Conservation (phyloP, 2,329 filamentous ascomycete species). For the Hymenoscyphus linearis region DNA sequence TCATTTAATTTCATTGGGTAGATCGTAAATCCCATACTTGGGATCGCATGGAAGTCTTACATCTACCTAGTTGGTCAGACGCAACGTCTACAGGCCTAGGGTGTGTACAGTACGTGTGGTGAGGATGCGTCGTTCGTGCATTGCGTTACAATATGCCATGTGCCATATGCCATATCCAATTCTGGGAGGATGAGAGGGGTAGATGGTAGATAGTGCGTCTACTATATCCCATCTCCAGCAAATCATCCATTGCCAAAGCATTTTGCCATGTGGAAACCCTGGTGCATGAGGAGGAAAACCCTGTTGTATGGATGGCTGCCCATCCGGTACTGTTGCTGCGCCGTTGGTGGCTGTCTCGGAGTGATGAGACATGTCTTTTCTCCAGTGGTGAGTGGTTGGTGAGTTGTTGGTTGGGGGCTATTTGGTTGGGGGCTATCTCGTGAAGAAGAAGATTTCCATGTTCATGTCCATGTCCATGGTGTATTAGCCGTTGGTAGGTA, state of each 20-base stretch:
- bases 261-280: not conserved
- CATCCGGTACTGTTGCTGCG: not conserved
- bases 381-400: not conserved
- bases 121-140: not conserved
- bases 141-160: not conserved
- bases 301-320: not conserved
- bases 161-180: not conserved
- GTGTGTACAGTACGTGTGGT: too few relatives aligned
- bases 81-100: too few relatives aligned
- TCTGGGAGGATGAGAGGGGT: not conserved
- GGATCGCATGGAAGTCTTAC: too few relatives aligned
- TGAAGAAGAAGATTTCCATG: not conserved
- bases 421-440: not conserved
- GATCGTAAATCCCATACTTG: not conserved
- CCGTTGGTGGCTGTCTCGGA: conserved; percentile 3
- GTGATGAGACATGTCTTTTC: not conserved
- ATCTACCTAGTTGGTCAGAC: not conserved
- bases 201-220: too few relatives aligned
- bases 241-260: too few relatives aligned
- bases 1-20: not conserved
- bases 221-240: too few relatives aligned
- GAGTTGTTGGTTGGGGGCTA: conserved; percentile 6
- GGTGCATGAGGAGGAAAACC: not conserved
- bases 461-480: not conserved
- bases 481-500: not conserved